These are phyloP conservation scores for Tylopilus orsonianus DNA, from an alignment of 1,284 basidiomycete species.

Conservation along the genomic window DNA sequence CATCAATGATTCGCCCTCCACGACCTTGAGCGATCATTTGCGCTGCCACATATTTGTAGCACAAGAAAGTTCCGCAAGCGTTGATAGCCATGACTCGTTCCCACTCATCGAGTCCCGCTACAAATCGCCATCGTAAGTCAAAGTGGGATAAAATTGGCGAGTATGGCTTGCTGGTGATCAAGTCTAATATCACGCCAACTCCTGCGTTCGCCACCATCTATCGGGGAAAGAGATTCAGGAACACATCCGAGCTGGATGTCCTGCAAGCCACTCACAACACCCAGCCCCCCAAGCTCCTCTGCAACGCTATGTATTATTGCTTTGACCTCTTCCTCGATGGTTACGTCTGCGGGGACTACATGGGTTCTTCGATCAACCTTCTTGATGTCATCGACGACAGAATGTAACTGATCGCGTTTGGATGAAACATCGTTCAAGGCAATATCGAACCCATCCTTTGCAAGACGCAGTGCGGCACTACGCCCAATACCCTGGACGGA, in stretches of 20 bases:
- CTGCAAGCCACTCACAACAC: slow-evolving; percentile 1
- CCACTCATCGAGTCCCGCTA: slow-evolving; percentile 18
- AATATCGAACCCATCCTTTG: slow-evolving; percentile 27
- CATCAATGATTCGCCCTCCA: slow-evolving; percentile 28
- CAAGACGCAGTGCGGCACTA: slow-evolving; percentile 30
- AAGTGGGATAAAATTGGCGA: too few species aligned
- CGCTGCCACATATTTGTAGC: slow-evolving; percentile 12
- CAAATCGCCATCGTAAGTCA: too few species aligned
- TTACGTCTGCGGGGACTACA: slow-evolving; percentile 10
- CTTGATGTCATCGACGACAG: slow-evolving; percentile 6
- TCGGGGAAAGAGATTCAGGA: too few species aligned
- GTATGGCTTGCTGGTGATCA: too few species aligned
- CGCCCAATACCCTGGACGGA: slow-evolving; percentile 29
- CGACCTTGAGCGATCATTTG: slow-evolving; percentile 32
- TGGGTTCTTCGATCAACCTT: neutral
- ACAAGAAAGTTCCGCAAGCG: slow-evolving; percentile 27
- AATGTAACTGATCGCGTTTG: slow-evolving; percentile 1
- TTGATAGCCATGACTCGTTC: slow-evolving; percentile 27
- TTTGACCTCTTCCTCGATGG: slow-evolving; percentile 8
- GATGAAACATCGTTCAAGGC: slow-evolving; percentile 22
- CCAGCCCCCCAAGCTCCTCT: slow-evolving; percentile 8
- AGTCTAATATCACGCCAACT: neutral
- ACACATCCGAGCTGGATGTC: neutral
- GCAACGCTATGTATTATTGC: slow-evolving; percentile 7
- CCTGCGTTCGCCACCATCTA: slow-evolving; percentile 27